Evolutionary conservation across 345 rosid genomes (phyloP), one percentile per base, ranked within the genome.

Genomic region (Pelargonium nanum): DNA sequence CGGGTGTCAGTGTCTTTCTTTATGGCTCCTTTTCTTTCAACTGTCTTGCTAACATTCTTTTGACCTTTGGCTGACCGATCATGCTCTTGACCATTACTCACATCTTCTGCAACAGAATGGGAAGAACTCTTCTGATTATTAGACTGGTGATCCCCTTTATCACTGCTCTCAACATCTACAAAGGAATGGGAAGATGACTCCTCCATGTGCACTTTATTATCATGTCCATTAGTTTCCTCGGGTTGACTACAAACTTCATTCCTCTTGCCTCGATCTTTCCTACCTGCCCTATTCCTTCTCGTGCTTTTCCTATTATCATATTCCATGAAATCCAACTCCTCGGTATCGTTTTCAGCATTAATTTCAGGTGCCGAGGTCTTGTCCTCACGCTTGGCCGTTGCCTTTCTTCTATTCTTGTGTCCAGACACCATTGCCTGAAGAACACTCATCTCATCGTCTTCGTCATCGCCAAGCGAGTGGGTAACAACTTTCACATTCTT

Each of bases 351-450:
- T 68, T 86, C 77, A 7, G 58, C 68, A 66, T 57, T 65, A 66
- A 53, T 66, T 70, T 65, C 64, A 0, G 22, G 23, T 20, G 61
- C 58, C 24, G 60, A 52, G 65, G 66, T 68, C 56, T 74, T 70
- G 7, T 51, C 73, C 60, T 72, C 75, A 58, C 53, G 64, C 68
- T 58, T 79, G 10, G 63, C 56, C 61, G 61, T 65, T 19, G 57
- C 65, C 72, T 53, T 78, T 66, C 70, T 78, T 69, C 75, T 71
- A 58, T 65, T 78, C 74, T 66, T 87, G 52, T 68, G 79, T 52
- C 83, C 85, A 0, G 75, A 77, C 54, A 85, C 58, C 92, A 87
- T 89, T 51, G 83, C 84, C 74, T 89, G 80, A 54, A 89, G 92
- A 58, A 87, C 62, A 70, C 68, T 79, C 57, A 64, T 72, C 70